These are phyloP conservation scores for Populus hybrid DNA, from an alignment of 441 rosid genomes.

Conservation along the genomic window DNA sequence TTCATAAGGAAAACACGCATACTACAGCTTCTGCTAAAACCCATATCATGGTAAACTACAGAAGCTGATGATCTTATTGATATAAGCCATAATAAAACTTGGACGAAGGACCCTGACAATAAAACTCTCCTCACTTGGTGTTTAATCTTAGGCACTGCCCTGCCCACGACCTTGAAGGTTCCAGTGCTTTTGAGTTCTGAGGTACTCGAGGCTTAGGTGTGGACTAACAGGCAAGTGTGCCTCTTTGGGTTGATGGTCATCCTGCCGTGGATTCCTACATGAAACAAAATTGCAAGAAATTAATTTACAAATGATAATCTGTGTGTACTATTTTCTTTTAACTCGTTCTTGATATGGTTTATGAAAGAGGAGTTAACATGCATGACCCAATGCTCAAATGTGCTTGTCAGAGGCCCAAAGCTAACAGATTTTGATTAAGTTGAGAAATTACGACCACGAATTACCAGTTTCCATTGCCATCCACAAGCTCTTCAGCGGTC, in stretches of 20 bases:
- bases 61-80: neutral
- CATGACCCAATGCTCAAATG: neutral
- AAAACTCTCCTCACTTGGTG: neutral
- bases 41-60: neutral
- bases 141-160: neutral
- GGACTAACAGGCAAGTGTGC: neutral
- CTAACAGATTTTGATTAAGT: neutral
- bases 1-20: neutral
- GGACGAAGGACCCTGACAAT: neutral
- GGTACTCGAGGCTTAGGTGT: neutral
- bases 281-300: neutral
- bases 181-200: neutral
- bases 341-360: neutral
- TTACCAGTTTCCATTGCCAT: neutral
- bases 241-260: neutral
- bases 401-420: neutral
- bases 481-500: neutral
- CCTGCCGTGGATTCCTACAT: neutral
- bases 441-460: neutral
- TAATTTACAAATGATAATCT: neutral
- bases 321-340: neutral
- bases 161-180: neutral
- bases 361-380: neutral
- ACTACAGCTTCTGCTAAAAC: neutral
- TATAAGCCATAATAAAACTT: neutral